phyloP scores from a whole-genome alignment of 192 early-diverging fungal genomes.

The Podila epicladia region DNA sequence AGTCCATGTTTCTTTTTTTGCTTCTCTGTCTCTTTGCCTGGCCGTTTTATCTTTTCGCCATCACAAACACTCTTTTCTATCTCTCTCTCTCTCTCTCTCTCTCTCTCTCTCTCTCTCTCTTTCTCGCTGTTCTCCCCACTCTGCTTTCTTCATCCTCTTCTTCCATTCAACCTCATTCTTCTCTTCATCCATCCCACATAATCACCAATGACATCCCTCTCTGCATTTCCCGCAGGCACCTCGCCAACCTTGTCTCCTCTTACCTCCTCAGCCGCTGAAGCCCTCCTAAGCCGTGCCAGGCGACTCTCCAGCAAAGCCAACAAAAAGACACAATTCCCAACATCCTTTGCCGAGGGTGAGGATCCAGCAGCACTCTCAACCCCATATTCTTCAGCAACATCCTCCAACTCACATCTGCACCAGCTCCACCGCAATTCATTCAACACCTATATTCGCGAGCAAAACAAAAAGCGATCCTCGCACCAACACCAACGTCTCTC shows the following conservation, averaged over 20 bases:
- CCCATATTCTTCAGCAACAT: not conserved
- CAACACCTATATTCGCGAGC: slow-evolving; percentile 19
- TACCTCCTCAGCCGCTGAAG: slow-evolving; percentile 30
- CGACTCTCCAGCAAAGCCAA: slow-evolving; percentile 34
- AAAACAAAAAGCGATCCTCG: slow-evolving; percentile 14
- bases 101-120: not conserved
- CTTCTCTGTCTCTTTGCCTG: not conserved
- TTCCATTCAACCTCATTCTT: not conserved
- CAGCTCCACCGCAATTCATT: slow-evolving; percentile 29
- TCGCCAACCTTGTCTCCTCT: not conserved
- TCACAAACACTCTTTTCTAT: not conserved
- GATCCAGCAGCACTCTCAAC: slow-evolving; percentile 3
- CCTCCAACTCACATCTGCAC: slow-evolving; percentile 6
- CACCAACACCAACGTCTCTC: not conserved
- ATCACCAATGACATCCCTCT: slow-evolving; percentile 1
- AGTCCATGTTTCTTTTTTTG: not conserved
- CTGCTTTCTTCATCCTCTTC: not conserved
- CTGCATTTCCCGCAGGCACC: not conserved
- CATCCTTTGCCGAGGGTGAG: slow-evolving; percentile 42
- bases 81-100: not conserved
- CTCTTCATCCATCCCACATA: slow-evolving; percentile 7
- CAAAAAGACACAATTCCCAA: slow-evolving; percentile 6
- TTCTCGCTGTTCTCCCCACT: not conserved
- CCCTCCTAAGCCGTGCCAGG: slow-evolving; percentile 31
- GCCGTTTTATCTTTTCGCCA: not conserved